Percentiles rank a stretch among this genome's conserved stretches.
Evolutionary conservation across 2,329 filamentous ascomycete genomes (phyloP).

Genomic region (Phaeomoniella chlamydospora): DNA sequence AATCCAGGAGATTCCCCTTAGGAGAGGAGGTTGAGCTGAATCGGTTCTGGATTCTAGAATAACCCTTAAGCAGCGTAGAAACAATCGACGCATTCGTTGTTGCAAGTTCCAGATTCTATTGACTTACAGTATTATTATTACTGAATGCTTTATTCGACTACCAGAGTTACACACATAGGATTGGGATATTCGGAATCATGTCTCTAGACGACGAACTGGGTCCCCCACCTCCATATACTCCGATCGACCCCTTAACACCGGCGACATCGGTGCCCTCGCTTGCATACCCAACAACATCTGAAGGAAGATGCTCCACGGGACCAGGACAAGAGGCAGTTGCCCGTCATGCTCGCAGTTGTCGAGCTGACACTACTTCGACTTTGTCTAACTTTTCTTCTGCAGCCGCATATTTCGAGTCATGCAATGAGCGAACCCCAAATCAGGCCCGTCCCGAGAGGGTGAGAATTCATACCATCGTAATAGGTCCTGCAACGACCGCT

Average conservation of each 20-base stretch:
- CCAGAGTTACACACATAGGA: too few species aligned
- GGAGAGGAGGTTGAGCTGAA: too few species aligned
- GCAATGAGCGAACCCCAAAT: neutral
- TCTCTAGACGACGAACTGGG: neutral
- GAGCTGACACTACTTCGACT: neutral
- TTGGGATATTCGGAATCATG: neutral
- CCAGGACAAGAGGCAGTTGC: neutral
- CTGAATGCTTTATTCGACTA: too few species aligned
- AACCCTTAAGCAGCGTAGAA: too few species aligned
- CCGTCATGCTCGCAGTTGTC: neutral
- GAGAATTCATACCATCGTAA: neutral
- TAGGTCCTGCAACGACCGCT: neutral
- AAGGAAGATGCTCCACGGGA: neutral
- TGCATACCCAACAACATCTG: neutral
- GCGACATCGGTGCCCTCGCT: neutral
- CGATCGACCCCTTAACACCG: constrained; percentile 1
- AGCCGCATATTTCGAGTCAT: neutral
- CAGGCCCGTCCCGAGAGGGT: neutral
- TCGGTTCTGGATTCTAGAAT: too few species aligned
- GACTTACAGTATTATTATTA: too few species aligned
- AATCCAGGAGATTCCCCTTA: too few species aligned
- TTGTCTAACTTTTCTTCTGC: constrained; percentile 1
- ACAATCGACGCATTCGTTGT: too few species aligned
- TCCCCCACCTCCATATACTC: constrained; percentile 2
- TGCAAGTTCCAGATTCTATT: too few species aligned